Conservation (phyloP, 257 asterid species). For the Solanum bulbocastanum region DNA sequence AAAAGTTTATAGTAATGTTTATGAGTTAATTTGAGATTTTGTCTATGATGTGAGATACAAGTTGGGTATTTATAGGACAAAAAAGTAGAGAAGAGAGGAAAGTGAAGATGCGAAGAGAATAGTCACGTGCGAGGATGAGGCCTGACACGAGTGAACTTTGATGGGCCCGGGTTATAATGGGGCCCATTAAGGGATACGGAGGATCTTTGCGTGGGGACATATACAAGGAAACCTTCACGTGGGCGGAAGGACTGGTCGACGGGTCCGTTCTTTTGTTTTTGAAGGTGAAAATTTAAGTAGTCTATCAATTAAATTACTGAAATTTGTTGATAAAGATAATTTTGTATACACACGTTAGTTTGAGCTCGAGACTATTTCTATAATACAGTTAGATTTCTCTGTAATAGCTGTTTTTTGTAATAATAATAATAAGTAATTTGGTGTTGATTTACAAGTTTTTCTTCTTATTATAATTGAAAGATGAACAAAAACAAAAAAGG, state of each 20-base stretch:
- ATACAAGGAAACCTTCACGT: slow-evolving; percentile 21
- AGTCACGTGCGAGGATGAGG: slow-evolving; percentile 40
- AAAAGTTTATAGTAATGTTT: neutral
- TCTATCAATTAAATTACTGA: no score
- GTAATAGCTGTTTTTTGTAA: no score
- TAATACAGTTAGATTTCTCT: no score
- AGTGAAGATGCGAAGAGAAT: neutral
- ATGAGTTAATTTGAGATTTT: neutral
- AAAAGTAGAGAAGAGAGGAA: neutral
- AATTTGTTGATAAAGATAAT: no score
- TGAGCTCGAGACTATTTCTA: neutral
- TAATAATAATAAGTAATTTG: neutral
- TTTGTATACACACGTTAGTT: no score
- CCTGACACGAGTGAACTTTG: slow-evolving; percentile 31
- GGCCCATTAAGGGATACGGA: slow-evolving; percentile 27
- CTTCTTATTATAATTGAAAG: neutral
- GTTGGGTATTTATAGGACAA: slow-evolving; percentile 44
- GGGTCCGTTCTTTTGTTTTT: neutral
- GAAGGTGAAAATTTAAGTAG: neutral
- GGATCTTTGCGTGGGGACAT: slow-evolving; percentile 30
- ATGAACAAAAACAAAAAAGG: neutral
- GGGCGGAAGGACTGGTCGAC: slow-evolving; percentile 20
- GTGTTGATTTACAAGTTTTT: neutral
- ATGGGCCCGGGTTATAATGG: neutral
- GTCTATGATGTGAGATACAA: slow-evolving; percentile 34